Conservation (phyloP, 1,284 basidiomycete species). For the Fistulinella staudtii region DNA sequence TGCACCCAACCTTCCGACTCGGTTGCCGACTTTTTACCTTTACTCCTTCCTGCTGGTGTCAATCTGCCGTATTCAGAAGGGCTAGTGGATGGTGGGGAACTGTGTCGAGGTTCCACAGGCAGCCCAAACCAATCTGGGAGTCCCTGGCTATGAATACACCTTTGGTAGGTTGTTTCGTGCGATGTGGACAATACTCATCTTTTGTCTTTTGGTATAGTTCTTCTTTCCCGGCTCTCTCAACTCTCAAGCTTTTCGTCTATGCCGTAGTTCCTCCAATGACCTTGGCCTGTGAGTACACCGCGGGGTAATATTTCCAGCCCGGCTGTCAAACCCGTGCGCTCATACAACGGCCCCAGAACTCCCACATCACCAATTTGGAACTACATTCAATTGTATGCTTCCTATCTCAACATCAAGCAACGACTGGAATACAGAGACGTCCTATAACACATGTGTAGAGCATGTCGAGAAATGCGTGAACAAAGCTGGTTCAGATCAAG, state of each 20-base stretch:
- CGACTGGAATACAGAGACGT: constrained; percentile 36
- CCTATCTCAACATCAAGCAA: constrained; percentile 40
- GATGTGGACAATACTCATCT: not conserved
- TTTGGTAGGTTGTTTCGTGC: constrained; percentile 6
- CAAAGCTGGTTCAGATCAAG: too few species aligned
- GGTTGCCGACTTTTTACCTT: constrained; percentile 9
- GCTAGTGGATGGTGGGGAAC: not conserved
- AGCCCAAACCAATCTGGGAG: constrained; percentile 12
- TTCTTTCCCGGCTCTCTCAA: too few species aligned
- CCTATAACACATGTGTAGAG: constrained; percentile 48
- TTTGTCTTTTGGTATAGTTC: constrained; percentile 1
- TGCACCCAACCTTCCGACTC: too few species aligned
- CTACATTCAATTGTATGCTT: constrained; percentile 35
- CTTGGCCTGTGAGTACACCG: constrained; percentile 12
- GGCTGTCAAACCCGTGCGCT: not conserved
- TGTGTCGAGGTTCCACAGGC: constrained; percentile 9
- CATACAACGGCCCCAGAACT: constrained; percentile 12
- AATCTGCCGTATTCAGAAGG: constrained; percentile 10
- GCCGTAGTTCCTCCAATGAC: constrained; percentile 11
- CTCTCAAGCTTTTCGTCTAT: not conserved
- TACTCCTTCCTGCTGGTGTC: constrained; percentile 2
- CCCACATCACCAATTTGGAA: constrained; percentile 20
- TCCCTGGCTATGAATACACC: constrained; percentile 9
- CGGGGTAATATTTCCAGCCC: constrained; percentile 8
- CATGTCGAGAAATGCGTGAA: too few species aligned